Base-by-base conservation (phyloP, 495 filamentous ascomycete genomes). In the Sordaria brevicollis region DNA sequence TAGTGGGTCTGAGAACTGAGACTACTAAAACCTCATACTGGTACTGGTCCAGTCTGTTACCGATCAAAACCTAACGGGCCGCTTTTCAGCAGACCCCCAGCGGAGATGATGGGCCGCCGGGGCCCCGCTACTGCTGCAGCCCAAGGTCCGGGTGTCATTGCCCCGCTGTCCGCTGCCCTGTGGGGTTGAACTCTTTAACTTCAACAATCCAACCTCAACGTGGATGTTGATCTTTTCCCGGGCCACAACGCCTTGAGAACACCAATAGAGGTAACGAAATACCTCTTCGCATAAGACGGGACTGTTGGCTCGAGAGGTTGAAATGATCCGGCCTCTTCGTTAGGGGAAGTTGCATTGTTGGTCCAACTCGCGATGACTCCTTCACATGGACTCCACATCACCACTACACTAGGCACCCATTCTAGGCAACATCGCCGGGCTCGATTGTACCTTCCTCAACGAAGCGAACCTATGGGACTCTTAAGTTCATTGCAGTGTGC, bases 391-490 rank as follows among this genome's bases (percentile, higher is more conserved):
- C 7, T 1, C 10, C n/a, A 43, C n/a, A 19, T n/a, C 39, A 43
- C 1, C 19, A 41, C n/a, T n/a, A 41, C 39, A 41, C n/a, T n/a
- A 41, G 39, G 39, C 9, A 41, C 17, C 17, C 8, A 21, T 43
- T 43, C 39, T 43, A 43, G 39, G 39, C 39, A 43, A 43, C 39
- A 43, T 17, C 39, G 39, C 39, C n/a, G n/a, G n/a, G n/a, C 39
- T 43, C 39, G n/a, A 43, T n/a, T 39, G 39, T 21, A 21, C 39
- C n/a, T 43, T 41, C n/a, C 37, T n/a, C n/a, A n/a, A n/a, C n/a
- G n/a, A n/a, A n/a, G n/a, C n/a, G n/a, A n/a, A n/a, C n/a, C n/a
- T n/a, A n/a, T n/a, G n/a, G n/a, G n/a, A n/a, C n/a, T n/a, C n/a
- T n/a, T n/a, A n/a, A n/a, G n/a, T n/a, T n/a, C n/a, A n/a, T n/a